phyloP scores from a whole-genome alignment of 352 stramenopile genomes.

The Pythium plurisporium region DNA sequence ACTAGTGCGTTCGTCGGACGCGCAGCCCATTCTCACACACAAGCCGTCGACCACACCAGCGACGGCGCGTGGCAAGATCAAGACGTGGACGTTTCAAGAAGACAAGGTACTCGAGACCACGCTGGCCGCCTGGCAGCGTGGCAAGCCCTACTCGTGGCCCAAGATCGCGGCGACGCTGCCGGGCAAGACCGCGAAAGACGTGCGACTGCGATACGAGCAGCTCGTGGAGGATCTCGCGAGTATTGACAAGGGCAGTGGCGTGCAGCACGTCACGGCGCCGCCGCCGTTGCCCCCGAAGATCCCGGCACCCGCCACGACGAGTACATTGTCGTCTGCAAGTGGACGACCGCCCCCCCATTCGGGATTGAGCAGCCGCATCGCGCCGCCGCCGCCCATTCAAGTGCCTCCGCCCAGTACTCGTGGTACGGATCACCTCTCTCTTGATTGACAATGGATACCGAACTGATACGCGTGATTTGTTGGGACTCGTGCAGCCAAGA shows the following conservation, averaged over 20 bases:
- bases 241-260: conserved; percentile 42
- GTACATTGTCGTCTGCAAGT: not conserved
- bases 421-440: conserved; percentile 5
- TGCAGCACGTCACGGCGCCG: not conserved
- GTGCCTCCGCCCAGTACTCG: conserved; percentile 24
- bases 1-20: not conserved
- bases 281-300: conserved; percentile 6
- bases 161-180: conserved; percentile 68
- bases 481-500: conserved; percentile 10
- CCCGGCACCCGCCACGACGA: not conserved
- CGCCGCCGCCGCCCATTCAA: conserved; percentile 63
- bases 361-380: conserved; percentile 43
- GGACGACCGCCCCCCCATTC: conserved; percentile 11
- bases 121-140: conserved; percentile 51
- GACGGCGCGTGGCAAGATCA: conserved; percentile 14
- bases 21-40: not conserved
- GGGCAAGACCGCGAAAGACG: conserved; percentile 72
- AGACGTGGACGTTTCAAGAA: conserved; percentile 75
- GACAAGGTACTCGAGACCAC: conserved; percentile 77
- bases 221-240: conserved; percentile 66
- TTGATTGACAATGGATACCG: too few relatives aligned
- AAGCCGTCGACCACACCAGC: not conserved
- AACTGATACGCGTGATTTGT: too few relatives aligned
- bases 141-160: conserved; percentile 70
- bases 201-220: conserved; percentile 65